phyloP scores from a whole-genome alignment of 2,329 filamentous ascomycete genomes.

The Pseudogymnoascus sp. region DNA sequence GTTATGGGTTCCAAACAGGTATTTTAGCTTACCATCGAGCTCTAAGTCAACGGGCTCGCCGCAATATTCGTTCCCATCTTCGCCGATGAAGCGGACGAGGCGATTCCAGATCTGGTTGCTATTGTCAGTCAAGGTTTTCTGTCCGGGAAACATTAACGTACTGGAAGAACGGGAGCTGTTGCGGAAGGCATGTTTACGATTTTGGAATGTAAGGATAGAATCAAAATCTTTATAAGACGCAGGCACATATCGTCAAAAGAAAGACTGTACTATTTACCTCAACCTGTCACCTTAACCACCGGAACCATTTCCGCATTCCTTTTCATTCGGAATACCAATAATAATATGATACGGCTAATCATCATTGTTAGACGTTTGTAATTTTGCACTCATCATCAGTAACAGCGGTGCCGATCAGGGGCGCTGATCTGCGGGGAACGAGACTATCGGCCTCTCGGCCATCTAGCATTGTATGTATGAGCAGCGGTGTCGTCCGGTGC shows the following conservation, averaged over 20 bases:
- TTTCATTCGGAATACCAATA: not conserved
- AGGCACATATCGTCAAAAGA: not conserved
- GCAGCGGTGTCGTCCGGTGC: not conserved
- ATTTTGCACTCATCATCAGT: not conserved
- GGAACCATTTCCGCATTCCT: not conserved
- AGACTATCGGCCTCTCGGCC: not conserved
- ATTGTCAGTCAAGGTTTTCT: not conserved
- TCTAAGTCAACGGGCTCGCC: conserved; percentile 22
- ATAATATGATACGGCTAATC: not conserved
- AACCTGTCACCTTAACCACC: not conserved
- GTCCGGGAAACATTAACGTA: not conserved
- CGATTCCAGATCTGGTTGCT: conserved; percentile 17
- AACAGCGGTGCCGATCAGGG: not conserved
- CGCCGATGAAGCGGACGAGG: conserved; percentile 22
- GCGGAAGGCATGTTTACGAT: not conserved
- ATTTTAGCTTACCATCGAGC: conserved; percentile 12
- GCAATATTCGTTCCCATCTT: conserved; percentile 22
- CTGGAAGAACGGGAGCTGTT: not conserved
- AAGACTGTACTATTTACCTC: not conserved
- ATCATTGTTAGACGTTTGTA: not conserved
- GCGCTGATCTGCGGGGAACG: not conserved
- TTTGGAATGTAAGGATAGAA: not conserved
- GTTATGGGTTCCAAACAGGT: not conserved
- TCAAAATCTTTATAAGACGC: not conserved
- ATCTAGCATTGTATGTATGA: not conserved